Conservation (phyloP, 202 grass and related monocot genomes). For the Brachypodium distachyon region DNA sequence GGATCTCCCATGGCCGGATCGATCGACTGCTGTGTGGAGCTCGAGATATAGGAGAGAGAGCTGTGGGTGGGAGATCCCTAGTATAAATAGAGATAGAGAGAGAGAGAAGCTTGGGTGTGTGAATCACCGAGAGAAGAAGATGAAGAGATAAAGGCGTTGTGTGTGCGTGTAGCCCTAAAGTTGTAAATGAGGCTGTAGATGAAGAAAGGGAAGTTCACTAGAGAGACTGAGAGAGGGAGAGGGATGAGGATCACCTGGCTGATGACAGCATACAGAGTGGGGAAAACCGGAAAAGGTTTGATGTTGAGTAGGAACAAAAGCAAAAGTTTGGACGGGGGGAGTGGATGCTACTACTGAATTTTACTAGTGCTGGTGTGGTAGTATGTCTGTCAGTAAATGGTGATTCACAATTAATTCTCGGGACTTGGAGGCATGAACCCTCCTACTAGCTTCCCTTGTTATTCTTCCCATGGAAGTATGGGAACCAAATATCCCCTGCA, state of each 20-base stretch:
- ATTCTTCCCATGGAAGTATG: slow-evolving; percentile 31
- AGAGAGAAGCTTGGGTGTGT: slow-evolving; percentile 18
- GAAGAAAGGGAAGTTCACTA: slow-evolving; percentile 45
- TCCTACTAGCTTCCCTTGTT: neutral
- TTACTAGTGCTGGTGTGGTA: neutral
- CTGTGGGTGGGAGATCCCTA: slow-evolving; percentile 26
- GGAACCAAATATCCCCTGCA: slow-evolving; percentile 33
- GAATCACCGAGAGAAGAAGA: slow-evolving; percentile 1
- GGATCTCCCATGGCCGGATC: slow-evolving; percentile 58
- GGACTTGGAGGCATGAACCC: slow-evolving; percentile 22
- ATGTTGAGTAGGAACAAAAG: slow-evolving; percentile 30
- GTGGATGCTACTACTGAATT: neutral
- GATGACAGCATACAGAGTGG: slow-evolving; percentile 21
- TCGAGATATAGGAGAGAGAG: slow-evolving; percentile 20
- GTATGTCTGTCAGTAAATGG: slow-evolving; percentile 22
- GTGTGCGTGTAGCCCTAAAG: slow-evolving; percentile 52
- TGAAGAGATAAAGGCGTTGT: slow-evolving; percentile 13
- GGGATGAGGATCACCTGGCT: slow-evolving; percentile 37
- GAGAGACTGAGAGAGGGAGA: neutral
- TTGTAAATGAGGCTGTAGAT: slow-evolving; percentile 43
- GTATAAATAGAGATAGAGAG: slow-evolving; percentile 23
- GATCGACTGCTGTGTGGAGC: neutral
- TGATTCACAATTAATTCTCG: slow-evolving; percentile 25
- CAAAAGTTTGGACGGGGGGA: slow-evolving; percentile 5
- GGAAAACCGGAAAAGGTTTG: slow-evolving; percentile 17